Evolutionary conservation across 106 monocot species (phyloP).

Genomic region (Allium fistulosum): DNA sequence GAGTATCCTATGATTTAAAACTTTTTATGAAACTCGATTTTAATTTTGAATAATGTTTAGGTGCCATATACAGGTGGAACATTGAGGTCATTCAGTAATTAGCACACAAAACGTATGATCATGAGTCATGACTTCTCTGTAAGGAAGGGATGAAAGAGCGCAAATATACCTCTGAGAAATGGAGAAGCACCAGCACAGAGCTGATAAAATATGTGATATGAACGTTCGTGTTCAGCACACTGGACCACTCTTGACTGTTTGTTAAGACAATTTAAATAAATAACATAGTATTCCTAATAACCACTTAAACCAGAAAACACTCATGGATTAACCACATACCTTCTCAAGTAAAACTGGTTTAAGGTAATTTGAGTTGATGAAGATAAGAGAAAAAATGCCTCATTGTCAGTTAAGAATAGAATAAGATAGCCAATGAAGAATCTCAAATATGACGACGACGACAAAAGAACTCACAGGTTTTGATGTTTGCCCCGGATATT

Average conservation of each 20-base stretch:
- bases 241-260: constrained; percentile 97
- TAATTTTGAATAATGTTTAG: no score
- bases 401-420: constrained; percentile 1
- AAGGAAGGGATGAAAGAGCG: neutral
- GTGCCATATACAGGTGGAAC: no score
- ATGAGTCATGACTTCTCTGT: no score
- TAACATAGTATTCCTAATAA: no score
- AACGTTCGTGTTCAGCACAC: constrained; percentile 77
- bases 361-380: neutral
- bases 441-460: no score
- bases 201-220: constrained; percentile 99
- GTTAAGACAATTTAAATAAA: neutral
- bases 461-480: constrained; percentile 64
- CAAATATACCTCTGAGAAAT: constrained; percentile 64
- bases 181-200: constrained; percentile 82
- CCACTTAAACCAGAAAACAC: no score
- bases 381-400: constrained; percentile 8
- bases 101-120: no score
- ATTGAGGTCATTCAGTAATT: no score
- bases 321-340: constrained; percentile 27
- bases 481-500: constrained; percentile 89
- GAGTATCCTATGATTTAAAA: no score
- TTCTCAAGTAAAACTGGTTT: constrained; percentile 90
- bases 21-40: no score
- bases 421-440: no score